These are phyloP conservation scores for Cladobotryum protrusum DNA, from an alignment of 2,329 filamentous ascomycete genomes.

Conservation along the genomic window DNA sequence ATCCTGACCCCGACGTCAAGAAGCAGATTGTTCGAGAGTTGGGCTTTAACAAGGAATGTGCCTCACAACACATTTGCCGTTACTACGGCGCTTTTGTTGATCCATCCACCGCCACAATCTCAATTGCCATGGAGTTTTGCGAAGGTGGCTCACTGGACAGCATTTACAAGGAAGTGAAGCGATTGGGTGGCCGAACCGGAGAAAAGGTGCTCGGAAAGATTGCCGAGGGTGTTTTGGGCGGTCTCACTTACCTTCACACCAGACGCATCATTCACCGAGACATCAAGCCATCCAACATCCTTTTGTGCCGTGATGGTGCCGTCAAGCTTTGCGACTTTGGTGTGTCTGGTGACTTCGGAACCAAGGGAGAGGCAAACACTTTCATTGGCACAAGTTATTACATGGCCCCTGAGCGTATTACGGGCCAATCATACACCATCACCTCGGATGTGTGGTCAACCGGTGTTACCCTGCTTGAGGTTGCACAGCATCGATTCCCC, in stretches of 20 bases:
- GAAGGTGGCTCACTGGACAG: slow-evolving; percentile 94
- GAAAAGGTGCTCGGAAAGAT: slow-evolving; percentile 98
- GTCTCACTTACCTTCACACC: slow-evolving; percentile 88
- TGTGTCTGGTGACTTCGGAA: slow-evolving; percentile 95
- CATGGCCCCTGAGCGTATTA: slow-evolving; percentile 98
- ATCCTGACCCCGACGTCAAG: slow-evolving; percentile 95
- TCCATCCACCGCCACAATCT: slow-evolving; percentile 91
- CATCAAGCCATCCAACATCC: slow-evolving; percentile 97
- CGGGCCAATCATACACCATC: slow-evolving; percentile 95
- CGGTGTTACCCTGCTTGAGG: slow-evolving; percentile 93
- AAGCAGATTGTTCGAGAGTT: slow-evolving; percentile 96
- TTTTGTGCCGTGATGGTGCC: slow-evolving; percentile 84
- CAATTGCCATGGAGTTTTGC: slow-evolving; percentile 98
- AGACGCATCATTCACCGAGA: slow-evolving; percentile 98
- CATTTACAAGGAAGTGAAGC: slow-evolving; percentile 96
- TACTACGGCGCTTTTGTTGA: slow-evolving; percentile 98
- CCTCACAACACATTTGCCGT: slow-evolving; percentile 89
- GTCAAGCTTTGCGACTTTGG: slow-evolving; percentile 99
- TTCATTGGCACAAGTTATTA: slow-evolving; percentile 99
- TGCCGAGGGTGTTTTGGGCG: slow-evolving; percentile 87
- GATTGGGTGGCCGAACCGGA: slow-evolving; percentile 86
- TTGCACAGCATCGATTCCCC: slow-evolving; percentile 97
- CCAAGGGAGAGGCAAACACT: slow-evolving; percentile 96
- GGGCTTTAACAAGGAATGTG: slow-evolving; percentile 96
- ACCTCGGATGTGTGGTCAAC: slow-evolving; percentile 98